These are phyloP conservation scores for Aspergillus floridensis DNA, from an alignment of 2,329 filamentous ascomycete species.

Conservation along the genomic window DNA sequence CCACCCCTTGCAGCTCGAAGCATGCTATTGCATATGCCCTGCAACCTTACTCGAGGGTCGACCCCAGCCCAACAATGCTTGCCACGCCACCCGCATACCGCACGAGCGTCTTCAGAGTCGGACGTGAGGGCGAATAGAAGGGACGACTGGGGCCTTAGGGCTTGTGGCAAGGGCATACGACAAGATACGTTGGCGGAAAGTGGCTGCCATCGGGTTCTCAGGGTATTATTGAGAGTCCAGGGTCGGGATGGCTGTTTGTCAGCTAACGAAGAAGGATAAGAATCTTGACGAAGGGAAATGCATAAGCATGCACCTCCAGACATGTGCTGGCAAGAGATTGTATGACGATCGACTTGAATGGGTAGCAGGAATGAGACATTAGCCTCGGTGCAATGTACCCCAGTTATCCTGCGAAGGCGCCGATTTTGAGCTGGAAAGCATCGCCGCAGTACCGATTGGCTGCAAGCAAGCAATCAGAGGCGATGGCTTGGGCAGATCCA, in stretches of 20 bases:
- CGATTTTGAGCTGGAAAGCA: background rate
- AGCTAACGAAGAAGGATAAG: background rate
- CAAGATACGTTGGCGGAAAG: background rate
- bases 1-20: constrained; percentile 9
- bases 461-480: background rate
- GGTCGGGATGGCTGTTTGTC: background rate
- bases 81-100: constrained; percentile 14
- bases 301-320: constrained; percentile 9
- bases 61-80: constrained; percentile 5
- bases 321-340: background rate
- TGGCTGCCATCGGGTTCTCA: background rate
- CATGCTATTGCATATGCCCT: constrained; percentile 11
- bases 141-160: background rate
- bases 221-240: background rate
- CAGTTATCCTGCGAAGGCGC: background rate
- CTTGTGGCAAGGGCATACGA: background rate
- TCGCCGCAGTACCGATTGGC: background rate
- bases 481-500: constrained; percentile 17
- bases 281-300: background rate
- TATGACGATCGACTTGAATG: constrained; percentile 12
- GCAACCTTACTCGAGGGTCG: constrained; percentile 11
- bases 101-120: constrained; percentile 3
- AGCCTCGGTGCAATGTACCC: background rate
- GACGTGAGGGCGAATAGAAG: background rate
- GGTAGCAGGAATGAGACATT: constrained; percentile 18